These are phyloP conservation scores for Populus tomentosa DNA, from an alignment of 441 rosid genomes.

Conservation along the genomic window DNA sequence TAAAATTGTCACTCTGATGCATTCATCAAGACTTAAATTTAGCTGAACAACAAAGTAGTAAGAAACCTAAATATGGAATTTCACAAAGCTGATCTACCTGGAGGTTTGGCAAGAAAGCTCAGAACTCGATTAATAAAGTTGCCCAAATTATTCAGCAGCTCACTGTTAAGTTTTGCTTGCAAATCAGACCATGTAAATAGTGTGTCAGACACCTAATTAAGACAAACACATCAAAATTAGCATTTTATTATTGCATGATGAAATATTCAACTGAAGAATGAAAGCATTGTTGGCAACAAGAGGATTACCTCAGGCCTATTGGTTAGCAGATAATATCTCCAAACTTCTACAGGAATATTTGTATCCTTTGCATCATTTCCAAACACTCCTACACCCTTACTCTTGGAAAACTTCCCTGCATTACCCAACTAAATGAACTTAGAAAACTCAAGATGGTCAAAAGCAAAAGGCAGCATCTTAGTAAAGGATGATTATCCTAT, in stretches of 20 bases:
- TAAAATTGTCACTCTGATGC: not conserved
- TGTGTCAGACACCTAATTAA: conserved; percentile 68
- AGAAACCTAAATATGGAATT: conserved; percentile 6
- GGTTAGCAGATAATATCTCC: conserved; percentile 91
- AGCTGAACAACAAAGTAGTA: not conserved
- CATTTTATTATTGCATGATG: not conserved
- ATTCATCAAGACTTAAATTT: not conserved
- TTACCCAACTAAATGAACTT: not conserved
- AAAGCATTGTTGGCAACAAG: not conserved
- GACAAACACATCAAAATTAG: conserved; percentile 15
- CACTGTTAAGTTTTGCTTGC: conserved; percentile 80
- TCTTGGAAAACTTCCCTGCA: conserved; percentile 84
- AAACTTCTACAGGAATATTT: conserved; percentile 82
- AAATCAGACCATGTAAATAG: conserved; percentile 76
- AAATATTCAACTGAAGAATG: conserved; percentile 1
- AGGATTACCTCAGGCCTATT: conserved; percentile 76
- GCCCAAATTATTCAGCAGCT: conserved; percentile 75
- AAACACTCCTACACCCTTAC: conserved; percentile 90
- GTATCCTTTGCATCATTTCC: conserved; percentile 96
- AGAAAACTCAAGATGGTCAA: not conserved
- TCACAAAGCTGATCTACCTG: conserved; percentile 44
- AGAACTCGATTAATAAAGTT: conserved; percentile 80
- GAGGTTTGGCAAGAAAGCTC: conserved; percentile 67
- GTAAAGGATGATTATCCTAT: not conserved
- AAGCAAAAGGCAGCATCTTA: not conserved